These are phyloP conservation scores for Neurospora tetrasperma DNA, from an alignment of 495 filamentous ascomycete species.

Conservation along the genomic window DNA sequence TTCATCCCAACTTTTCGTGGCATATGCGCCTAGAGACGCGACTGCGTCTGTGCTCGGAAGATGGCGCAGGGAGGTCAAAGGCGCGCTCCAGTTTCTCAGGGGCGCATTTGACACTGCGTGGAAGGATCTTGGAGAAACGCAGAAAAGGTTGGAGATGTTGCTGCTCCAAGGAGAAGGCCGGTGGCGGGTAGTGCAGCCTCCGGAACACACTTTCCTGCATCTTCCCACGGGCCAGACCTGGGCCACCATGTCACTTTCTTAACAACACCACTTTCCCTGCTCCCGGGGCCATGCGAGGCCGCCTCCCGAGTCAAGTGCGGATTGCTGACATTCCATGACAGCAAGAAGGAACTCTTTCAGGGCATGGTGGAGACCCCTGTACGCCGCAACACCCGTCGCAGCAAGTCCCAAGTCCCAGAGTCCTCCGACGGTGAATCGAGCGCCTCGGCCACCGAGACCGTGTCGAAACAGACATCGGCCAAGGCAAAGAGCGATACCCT, in stretches of 20 bases:
- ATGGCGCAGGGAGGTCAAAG: not conserved
- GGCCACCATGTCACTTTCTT: not conserved
- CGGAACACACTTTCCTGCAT: not conserved
- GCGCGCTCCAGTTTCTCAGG: not conserved
- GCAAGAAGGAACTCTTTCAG: conserved; percentile 43
- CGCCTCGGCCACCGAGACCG: conserved; percentile 18
- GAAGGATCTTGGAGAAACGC: not conserved
- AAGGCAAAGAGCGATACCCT: conserved; percentile 2
- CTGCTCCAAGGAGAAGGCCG: not conserved
- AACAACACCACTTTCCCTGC: not conserved
- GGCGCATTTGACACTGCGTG: not conserved
- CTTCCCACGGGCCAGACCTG: not conserved
- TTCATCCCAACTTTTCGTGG: not conserved
- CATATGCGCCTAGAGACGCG: not conserved
- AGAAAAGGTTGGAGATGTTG: not conserved
- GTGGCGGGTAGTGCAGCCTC: not conserved
- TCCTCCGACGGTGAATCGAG: conserved; percentile 36
- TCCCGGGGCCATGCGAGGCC: not conserved
- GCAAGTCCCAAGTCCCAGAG: conserved; percentile 31
- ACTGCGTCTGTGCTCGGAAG: not conserved
- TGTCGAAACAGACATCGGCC: conserved; percentile 10
- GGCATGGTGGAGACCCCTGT: conserved; percentile 40
- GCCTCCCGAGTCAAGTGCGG: not conserved
- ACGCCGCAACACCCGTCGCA: conserved; percentile 27
- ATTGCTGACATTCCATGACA: conserved; percentile 8